Evolutionary conservation across 768 basidiomycete genomes (phyloP), one percentile per base, ranked within the genome.

Genomic region (Lyophyllum semitale): DNA sequence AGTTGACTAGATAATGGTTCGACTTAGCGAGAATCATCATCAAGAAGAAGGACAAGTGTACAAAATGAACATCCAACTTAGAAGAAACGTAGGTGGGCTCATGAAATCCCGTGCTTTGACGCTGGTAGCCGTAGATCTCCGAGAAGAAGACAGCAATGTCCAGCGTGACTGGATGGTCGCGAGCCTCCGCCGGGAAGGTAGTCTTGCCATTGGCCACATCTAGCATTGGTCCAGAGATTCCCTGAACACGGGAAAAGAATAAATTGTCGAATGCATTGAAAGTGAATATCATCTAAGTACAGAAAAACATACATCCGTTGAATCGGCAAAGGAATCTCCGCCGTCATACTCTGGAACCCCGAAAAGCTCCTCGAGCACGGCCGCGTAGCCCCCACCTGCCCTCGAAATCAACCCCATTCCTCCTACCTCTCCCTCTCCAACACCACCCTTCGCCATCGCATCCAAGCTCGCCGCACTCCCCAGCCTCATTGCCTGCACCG

Each of bases 301-400:
- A n/a, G n/a, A n/a, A n/a, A 57, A 53, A 51, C 64, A 47, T 52
- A 75, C 75, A 71, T 73, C 48, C 45, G 58, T 41, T 67, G 66
- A 8, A 71, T 32, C 13, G 72, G 69, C 32, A 67, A 40, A 15
- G 66, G 58, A 1, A 70, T 63, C 49, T 78, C 73, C 3, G 66
- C 50, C 6, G 51, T 61, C 4, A 68, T 61, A 4, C 77, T 73
- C 48, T 83, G 80, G 68, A 91, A 87, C 2, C 83, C 87, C 8
- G 89, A 91, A 64, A 93, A 93, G 58, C 89, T 91, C 61, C 88
- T 72, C 20, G 88, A 91, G 47, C 89, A 68, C 4, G 91, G 91
- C 5, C 91, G 72, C 9, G 73, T 61, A 2, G 75, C 75, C 7
- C 77, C 62, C 68, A n/a, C n/a, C n/a, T n/a, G n/a, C 18, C 40